Evolutionary conservation across 2,329 filamentous ascomycete species (phyloP).

Genomic region (Plenodomus biglobosus): DNA sequence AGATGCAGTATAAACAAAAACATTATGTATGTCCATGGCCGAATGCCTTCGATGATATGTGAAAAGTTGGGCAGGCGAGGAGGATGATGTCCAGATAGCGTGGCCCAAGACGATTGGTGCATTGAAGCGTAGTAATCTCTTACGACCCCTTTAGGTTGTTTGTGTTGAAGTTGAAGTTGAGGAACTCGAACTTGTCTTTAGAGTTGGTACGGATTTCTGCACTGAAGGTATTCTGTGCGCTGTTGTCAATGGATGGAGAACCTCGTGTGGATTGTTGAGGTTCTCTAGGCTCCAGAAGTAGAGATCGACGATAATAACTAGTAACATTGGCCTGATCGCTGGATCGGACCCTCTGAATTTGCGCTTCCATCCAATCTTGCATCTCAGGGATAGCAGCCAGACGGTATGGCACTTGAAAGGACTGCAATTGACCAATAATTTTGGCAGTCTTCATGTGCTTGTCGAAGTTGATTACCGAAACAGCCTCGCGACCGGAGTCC

Average conservation of each 20-base stretch:
- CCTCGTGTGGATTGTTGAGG: slow-evolving; percentile 29
- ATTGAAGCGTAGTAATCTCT: slow-evolving; percentile 23
- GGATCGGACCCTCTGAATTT: slow-evolving; percentile 74
- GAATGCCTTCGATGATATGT: slow-evolving; percentile 14
- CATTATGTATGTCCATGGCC: slow-evolving; percentile 26
- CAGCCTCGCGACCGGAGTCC: slow-evolving; percentile 59
- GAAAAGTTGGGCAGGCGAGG: slow-evolving; percentile 3
- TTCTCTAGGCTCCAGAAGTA: slow-evolving; percentile 78
- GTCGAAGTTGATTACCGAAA: slow-evolving; percentile 94
- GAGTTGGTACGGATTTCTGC: slow-evolving; percentile 35
- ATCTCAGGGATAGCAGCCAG: slow-evolving; percentile 81
- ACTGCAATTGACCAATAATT: slow-evolving; percentile 92
- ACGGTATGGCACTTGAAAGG: slow-evolving; percentile 92
- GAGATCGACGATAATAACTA: slow-evolving; percentile 77
- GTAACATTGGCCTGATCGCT: slow-evolving; percentile 64
- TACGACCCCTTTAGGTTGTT: slow-evolving; percentile 38
- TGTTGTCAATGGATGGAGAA: slow-evolving; percentile 31
- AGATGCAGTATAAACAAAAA: slow-evolving; percentile 23
- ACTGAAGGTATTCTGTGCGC: slow-evolving; percentile 26
- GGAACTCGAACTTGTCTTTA: slow-evolving; percentile 43
- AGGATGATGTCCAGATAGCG: slow-evolving; percentile 16
- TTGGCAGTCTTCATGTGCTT: slow-evolving; percentile 93
- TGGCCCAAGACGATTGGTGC: slow-evolving; percentile 13
- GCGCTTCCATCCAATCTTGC: slow-evolving; percentile 86
- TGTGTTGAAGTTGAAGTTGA: slow-evolving; percentile 42